Conservation (phyloP, 2,329 filamentous ascomycete species). For the Cylindrodendrum hubeiense region DNA sequence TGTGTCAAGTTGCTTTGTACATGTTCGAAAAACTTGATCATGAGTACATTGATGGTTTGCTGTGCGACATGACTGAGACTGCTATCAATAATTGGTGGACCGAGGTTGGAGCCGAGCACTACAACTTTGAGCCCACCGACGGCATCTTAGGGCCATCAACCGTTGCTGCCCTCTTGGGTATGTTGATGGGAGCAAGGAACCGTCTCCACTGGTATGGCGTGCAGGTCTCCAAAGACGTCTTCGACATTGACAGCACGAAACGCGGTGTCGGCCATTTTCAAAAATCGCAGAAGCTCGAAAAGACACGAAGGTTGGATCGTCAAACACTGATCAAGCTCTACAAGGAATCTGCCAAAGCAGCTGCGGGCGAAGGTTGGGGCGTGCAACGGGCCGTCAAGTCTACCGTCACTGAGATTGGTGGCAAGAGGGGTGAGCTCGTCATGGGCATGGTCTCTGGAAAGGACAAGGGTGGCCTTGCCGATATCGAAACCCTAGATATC, state of each 20-base stretch:
- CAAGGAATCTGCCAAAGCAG: constrained; percentile 87
- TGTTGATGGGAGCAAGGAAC: constrained; percentile 91
- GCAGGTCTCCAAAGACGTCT: constrained; percentile 89
- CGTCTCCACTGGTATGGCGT: constrained; percentile 87
- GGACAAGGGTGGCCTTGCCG: constrained; percentile 90
- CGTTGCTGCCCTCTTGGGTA: constrained; percentile 86
- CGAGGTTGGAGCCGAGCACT: constrained; percentile 90
- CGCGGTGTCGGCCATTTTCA: constrained; percentile 90
- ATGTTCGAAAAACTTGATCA: constrained; percentile 89
- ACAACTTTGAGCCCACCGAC: constrained; percentile 92
- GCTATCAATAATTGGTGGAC: constrained; percentile 97
- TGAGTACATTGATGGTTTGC: constrained; percentile 89
- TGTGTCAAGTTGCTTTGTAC: constrained; percentile 90
- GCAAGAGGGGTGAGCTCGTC: constrained; percentile 93
- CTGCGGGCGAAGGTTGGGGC: constrained; percentile 89
- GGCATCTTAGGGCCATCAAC: constrained; percentile 93
- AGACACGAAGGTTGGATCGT: constrained; percentile 83
- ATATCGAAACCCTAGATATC: constrained; percentile 92
- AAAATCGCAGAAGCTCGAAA: constrained; percentile 84
- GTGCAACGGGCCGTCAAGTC: constrained; percentile 96
- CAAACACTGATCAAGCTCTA: constrained; percentile 86
- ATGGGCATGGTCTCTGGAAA: constrained; percentile 92
- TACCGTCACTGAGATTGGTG: constrained; percentile 91
- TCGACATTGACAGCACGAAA: constrained; percentile 86
- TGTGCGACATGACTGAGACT: constrained; percentile 93